Conservation (phyloP, 768 basidiomycete genomes). For the Coprinopsis marcescibilis region DNA sequence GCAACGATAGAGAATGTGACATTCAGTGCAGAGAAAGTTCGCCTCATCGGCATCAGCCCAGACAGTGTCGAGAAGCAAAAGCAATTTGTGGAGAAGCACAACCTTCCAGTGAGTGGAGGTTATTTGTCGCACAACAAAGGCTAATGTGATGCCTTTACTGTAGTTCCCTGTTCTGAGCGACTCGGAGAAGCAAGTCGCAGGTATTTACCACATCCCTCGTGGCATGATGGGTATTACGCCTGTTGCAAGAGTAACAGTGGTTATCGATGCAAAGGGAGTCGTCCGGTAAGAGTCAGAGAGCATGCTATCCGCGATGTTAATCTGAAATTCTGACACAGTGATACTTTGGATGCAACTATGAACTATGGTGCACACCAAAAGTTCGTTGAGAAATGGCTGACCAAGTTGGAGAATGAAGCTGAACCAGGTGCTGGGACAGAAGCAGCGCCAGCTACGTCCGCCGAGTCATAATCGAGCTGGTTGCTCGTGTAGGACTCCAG, state of each 20-base stretch:
- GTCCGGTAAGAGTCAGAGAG: constrained; percentile 42
- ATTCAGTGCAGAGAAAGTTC: constrained; percentile 58
- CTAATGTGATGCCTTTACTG: not conserved
- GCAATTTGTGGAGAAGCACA: constrained; percentile 65
- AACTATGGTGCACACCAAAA: constrained; percentile 62
- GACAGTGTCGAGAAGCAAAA: constrained; percentile 72
- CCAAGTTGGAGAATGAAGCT: constrained; percentile 39
- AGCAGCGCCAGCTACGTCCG: not conserved
- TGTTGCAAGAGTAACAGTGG: constrained; percentile 62
- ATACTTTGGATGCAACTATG: constrained; percentile 52
- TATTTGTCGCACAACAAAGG: not conserved
- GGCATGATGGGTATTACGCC: constrained; percentile 60
- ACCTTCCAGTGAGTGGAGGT: constrained; percentile 49
- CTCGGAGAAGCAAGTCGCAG: constrained; percentile 50
- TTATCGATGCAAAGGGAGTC: constrained; percentile 68
- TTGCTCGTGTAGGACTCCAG: no score
- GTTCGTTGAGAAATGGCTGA: constrained; percentile 67
- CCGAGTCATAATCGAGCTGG: not conserved
- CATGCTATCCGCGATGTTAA: not conserved
- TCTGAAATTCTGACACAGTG: constrained; percentile 31
- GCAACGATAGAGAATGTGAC: constrained; percentile 51
- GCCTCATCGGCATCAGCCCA: constrained; percentile 68
- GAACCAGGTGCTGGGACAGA: not conserved
- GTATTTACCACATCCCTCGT: constrained; percentile 61
- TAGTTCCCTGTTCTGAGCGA: constrained; percentile 83